Conservation (phyloP, 108 stramenopile species). For the Fistulifera pelliculosa region DNA sequence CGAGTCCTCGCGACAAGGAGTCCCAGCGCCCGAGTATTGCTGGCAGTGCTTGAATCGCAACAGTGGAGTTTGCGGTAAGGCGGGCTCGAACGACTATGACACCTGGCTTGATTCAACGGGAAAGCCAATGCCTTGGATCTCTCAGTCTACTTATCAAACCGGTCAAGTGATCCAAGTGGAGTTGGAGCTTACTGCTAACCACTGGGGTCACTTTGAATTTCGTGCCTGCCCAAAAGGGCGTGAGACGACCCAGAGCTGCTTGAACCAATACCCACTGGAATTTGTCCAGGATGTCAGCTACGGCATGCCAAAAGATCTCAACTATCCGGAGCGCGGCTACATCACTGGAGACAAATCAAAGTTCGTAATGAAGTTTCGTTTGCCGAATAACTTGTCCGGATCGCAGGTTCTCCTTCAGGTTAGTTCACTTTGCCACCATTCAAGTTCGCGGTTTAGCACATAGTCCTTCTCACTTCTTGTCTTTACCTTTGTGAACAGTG, state of each 20-base stretch:
- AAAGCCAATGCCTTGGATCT: constrained; percentile 14
- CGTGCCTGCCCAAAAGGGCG: constrained; percentile 34
- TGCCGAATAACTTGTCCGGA: too few relatives aligned
- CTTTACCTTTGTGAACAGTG: constrained; percentile 60
- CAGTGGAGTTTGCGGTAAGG: constrained; percentile 17
- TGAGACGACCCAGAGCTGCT: constrained; percentile 42
- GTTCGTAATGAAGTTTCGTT: constrained; percentile 9
- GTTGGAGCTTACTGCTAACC: constrained; percentile 32
- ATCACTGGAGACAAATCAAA: constrained; percentile 10
- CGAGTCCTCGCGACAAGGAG: not conserved
- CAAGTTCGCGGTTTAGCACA: constrained; percentile 27
- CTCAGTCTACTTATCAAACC: constrained; percentile 27
- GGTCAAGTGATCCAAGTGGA: constrained; percentile 30
- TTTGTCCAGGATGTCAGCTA: constrained; percentile 44
- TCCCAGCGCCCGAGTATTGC: constrained; percentile 3
- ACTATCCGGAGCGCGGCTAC: constrained; percentile 49
- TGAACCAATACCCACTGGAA: constrained; percentile 32
- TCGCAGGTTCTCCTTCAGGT: not conserved
- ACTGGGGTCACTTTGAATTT: constrained; percentile 36
- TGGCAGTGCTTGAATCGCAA: constrained; percentile 8
- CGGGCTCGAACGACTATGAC: constrained; percentile 24
- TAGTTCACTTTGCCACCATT: too few relatives aligned
- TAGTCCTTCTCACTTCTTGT: constrained; percentile 51
- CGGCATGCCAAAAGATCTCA: constrained; percentile 19
- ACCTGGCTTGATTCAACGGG: constrained; percentile 19